Base-by-base conservation (phyloP, 768 basidiomycete species). In the Lactifluus hygrophoroides region DNA sequence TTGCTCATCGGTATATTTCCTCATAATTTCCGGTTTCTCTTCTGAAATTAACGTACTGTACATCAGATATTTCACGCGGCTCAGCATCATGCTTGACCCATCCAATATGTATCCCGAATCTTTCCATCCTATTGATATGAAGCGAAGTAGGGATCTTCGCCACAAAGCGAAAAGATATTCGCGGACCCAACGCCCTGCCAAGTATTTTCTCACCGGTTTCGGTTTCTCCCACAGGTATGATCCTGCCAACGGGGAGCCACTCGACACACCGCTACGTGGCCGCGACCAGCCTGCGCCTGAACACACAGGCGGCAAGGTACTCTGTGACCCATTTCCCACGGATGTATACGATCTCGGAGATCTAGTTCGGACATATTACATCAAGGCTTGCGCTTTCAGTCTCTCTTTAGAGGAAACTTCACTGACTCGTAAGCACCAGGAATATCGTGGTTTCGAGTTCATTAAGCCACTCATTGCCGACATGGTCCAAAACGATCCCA, bases 201-300 rank as follows among this genome's bases (percentile, higher is more conserved):
- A 67, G 40, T 75, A 74, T 50, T 71, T 67, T 42, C 51, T 73
- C 47, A 72, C 73, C n/a, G 75, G 75, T 37, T 73, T 74, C 5
- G 72, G 72, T 0, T 43, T 73, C 0, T 73, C 74, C 9, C 67
- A 68, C 0, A 55, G 32, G 0, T 75, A 70, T 37, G 64, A 65
- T 2, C 68, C 71, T 0, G 50, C 65, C 0, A 64, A 71, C 5
- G 38, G 47, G 16, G 21, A 34, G 0, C 57, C 75, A 0, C 64
- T 58, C 0, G 72, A 69, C 25, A 27, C 49, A 3, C 68, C 72
- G 0, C 66, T 75, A 3, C 57, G 57, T 5, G 79, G 76, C 1
- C 76, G 72, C 3, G 79, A 82, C 63, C 71, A 70, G 48, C 65
- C 73, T 0, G 68, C 70, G 0, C 72, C 73, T 1, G 72, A 74